Base-by-base conservation (phyloP, 106 monocot genomes). In the Allium sativum region DNA sequence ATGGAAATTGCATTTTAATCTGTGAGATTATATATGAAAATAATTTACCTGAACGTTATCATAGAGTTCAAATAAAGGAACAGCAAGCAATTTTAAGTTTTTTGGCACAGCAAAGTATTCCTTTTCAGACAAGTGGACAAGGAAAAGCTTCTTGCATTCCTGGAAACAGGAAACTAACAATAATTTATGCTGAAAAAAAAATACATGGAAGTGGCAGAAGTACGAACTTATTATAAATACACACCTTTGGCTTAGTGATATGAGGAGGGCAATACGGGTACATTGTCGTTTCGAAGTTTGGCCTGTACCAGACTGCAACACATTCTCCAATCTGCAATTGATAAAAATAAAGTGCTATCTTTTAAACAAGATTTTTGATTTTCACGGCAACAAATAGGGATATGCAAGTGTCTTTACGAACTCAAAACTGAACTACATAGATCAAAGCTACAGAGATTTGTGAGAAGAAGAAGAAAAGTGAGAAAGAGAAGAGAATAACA, bases 191-290 rank as follows among this genome's bases (percentile, higher is more conserved):
- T 53, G 42, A 67, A 43, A 21, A 52, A 62, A 1, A 2, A 43
- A 21, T 42, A 70, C 31, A 31, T 31, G 31, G 31, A 31, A 31
- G 31, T 31, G 31, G 31, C 31, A 31, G 31, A 31, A 31, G 31
- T 31, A 31, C 31, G 31, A 48, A 60, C 42, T 44, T 60, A 3
- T 43, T 18, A 0, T 1, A n/a, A 14, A 64, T 31, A 61, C 18
- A 61, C 64, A 96, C 96, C 77, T 96, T 96, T 18, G 96, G 90
- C 68, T 96, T 96, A 42, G 84, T 87, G 44, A 96, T 91, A 62
- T 96, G 96, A 9, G 96, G 96, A 73, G 96, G 96, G 65, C 96
- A 96, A 65, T 96, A 96, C 8, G 96, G 96, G 68, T 96, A 96
- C 96, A 96, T 91, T 21, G 87, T 76, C 43, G 96, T 96, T 47